Conservation (phyloP, 495 filamentous ascomycete genomes). For the Talaromyces liani region DNA sequence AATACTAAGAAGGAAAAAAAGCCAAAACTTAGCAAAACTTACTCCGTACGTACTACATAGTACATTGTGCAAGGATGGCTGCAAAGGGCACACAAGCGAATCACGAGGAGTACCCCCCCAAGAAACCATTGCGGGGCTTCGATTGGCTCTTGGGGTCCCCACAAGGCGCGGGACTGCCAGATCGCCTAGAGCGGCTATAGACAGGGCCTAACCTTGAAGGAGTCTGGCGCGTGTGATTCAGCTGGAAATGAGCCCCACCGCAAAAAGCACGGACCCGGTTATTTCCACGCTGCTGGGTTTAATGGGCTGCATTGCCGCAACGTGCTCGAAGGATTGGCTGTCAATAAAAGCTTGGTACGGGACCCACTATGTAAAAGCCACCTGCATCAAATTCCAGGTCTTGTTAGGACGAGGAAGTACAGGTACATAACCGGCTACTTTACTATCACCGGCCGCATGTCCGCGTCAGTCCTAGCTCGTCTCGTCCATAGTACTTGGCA, state of each 20-base stretch:
- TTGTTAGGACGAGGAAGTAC: background rate
- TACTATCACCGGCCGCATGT: background rate
- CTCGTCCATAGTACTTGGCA: background rate
- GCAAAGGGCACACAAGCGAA: background rate
- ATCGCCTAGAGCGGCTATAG: slow-evolving; percentile 2
- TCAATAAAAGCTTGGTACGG: slow-evolving; percentile 1
- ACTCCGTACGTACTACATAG: too few species aligned
- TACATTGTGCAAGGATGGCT: background rate
- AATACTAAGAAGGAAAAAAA: background rate
- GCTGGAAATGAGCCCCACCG: background rate
- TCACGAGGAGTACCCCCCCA: background rate
- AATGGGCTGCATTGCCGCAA: background rate
- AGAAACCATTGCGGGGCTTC: background rate
- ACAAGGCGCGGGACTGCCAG: background rate
- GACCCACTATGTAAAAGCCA: background rate
- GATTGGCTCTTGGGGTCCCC: background rate
- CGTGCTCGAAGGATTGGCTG: slow-evolving; percentile 2
- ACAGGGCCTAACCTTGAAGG: background rate
- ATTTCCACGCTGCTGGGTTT: background rate
- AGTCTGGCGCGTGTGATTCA: background rate
- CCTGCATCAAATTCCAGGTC: background rate
- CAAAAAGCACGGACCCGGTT: background rate
- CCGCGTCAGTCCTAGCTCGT: background rate
- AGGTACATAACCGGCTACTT: background rate
- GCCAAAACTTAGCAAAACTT: background rate